A percentile compares a stretch with the other conserved stretches of the same genome.
Evolutionary conservation across 2,329 filamentous ascomycete genomes (phyloP).

Genomic region (Xylaria sp.): DNA sequence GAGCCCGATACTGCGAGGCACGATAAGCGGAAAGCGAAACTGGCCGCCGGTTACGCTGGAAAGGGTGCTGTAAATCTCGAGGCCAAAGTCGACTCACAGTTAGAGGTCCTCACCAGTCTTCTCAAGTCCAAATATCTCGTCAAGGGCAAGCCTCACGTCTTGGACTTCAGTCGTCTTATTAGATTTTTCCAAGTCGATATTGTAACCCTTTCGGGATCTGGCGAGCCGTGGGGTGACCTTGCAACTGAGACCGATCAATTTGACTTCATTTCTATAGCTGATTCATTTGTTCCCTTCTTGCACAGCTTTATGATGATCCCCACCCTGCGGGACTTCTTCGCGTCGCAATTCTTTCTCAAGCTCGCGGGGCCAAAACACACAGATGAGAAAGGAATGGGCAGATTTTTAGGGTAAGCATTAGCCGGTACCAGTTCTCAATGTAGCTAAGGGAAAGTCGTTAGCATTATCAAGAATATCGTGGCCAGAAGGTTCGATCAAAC

Average conservation of each 20-base stretch:
- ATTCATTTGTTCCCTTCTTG: conserved; percentile 40
- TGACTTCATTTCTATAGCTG: conserved; percentile 42
- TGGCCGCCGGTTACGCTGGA: conserved; percentile 45
- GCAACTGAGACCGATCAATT: conserved; percentile 43
- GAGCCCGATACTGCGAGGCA: conserved; percentile 43
- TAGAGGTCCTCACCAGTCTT: conserved; percentile 41
- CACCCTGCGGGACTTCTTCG: conserved; percentile 39
- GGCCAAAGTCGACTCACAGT: conserved; percentile 42
- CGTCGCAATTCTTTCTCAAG: conserved; percentile 41
- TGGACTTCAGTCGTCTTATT: conserved; percentile 44
- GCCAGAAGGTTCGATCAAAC: conserved; percentile 38
- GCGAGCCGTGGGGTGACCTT: conserved; percentile 45
- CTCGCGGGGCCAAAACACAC: conserved; percentile 42
- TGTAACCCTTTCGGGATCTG: conserved; percentile 42
- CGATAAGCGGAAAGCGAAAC: conserved; percentile 47
- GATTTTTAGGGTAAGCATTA: conserved; percentile 40
- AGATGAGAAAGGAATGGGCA: conserved; percentile 44
- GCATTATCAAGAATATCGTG: conserved; percentile 39
- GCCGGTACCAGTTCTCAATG: background rate
- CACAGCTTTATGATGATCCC: conserved; percentile 44
- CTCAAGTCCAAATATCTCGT: conserved; percentile 40
- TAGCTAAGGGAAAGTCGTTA: conserved; percentile 25
- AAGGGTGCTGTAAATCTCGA: conserved; percentile 47
- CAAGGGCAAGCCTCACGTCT: conserved; percentile 21
- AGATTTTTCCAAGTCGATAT: conserved; percentile 46